Conservation (phyloP, 305 asterid genomes). For the Rubia occidens region DNA sequence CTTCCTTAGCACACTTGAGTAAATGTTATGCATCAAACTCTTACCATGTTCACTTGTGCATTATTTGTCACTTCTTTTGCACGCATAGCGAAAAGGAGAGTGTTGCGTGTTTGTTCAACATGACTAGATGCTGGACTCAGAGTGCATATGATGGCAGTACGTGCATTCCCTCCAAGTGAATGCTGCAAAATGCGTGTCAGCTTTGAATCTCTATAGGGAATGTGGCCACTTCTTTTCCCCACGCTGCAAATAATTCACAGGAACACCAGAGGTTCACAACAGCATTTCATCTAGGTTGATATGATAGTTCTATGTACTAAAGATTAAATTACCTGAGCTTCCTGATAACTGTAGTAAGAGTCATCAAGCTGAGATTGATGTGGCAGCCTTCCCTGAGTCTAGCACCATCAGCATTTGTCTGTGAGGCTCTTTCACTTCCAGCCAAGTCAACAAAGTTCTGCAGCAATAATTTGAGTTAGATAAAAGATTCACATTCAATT, state of each 20-base stretch:
- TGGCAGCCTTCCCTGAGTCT: conserved; percentile 97
- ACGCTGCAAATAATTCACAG: conserved; percentile 37
- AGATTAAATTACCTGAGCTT: conserved; percentile 59
- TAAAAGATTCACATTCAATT: neutral
- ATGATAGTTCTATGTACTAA: neutral
- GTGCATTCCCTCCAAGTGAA: conserved; percentile 96
- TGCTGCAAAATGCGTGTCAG: conserved; percentile 96
- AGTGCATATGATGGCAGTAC: conserved; percentile 96
- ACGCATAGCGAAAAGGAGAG: conserved; percentile 84
- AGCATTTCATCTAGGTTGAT: neutral
- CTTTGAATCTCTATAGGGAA: conserved; percentile 86
- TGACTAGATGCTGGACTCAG: conserved; percentile 94
- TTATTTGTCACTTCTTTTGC: conserved; percentile 96
- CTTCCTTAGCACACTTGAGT: no score
- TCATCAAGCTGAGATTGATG: conserved; percentile 95
- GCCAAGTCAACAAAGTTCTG: conserved; percentile 98
- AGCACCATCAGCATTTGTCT: conserved; percentile 88
- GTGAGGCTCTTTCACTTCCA: conserved; percentile 93
- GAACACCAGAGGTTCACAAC: neutral
- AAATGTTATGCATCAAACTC: conserved; percentile 11
- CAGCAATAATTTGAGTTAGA: conserved; percentile 13
- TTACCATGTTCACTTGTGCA: conserved; percentile 93
- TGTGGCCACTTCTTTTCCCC: conserved; percentile 86
- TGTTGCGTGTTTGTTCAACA: conserved; percentile 86
- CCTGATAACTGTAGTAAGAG: conserved; percentile 89